These are phyloP conservation scores for Coprinopsis marcescibilis DNA, from an alignment of 768 basidiomycete species.

Conservation along the genomic window DNA sequence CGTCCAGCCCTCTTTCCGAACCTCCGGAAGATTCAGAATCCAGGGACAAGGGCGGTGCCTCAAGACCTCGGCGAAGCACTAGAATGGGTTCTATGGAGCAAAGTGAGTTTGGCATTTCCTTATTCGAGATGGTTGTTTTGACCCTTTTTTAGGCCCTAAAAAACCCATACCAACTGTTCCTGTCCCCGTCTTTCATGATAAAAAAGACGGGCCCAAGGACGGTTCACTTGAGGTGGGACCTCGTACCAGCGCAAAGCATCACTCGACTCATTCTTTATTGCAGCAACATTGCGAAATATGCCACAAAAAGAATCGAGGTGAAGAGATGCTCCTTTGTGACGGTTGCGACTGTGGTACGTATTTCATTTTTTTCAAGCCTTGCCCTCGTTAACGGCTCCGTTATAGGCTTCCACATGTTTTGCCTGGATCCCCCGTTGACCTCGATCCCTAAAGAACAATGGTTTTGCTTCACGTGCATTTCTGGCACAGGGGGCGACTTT, in stretches of 20 bases:
- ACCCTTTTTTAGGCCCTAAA: constrained; percentile 27
- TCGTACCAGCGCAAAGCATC: constrained; percentile 20
- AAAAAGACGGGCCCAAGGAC: constrained; percentile 36
- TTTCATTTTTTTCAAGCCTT: neutral
- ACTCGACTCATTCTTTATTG: constrained; percentile 21
- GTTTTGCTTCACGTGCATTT: constrained; percentile 91
- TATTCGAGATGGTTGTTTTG: constrained; percentile 3
- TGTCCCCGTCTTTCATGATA: constrained; percentile 45
- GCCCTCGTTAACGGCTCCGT: constrained; percentile 7
- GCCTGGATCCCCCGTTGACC: constrained; percentile 85
- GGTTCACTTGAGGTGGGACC: constrained; percentile 43
- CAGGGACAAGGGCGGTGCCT: constrained; percentile 45
- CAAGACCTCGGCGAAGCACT: constrained; percentile 46
- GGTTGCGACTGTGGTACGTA: constrained; percentile 41
- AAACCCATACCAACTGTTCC: constrained; percentile 33
- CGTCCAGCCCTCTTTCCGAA: constrained; percentile 75
- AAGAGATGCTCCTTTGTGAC: constrained; percentile 78
- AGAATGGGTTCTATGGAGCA: constrained; percentile 51
- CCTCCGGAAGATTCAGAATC: constrained; percentile 71
- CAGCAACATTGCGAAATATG: constrained; percentile 93
- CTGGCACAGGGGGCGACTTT: constrained; percentile 90
- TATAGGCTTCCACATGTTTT: constrained; percentile 93
- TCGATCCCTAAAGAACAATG: constrained; percentile 90
- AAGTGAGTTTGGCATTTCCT: constrained; percentile 27
- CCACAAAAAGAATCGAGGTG: constrained; percentile 78